These are phyloP conservation scores for Sclerotinia subarctica DNA, from an alignment of 2,329 filamentous ascomycete genomes.

Conservation along the genomic window DNA sequence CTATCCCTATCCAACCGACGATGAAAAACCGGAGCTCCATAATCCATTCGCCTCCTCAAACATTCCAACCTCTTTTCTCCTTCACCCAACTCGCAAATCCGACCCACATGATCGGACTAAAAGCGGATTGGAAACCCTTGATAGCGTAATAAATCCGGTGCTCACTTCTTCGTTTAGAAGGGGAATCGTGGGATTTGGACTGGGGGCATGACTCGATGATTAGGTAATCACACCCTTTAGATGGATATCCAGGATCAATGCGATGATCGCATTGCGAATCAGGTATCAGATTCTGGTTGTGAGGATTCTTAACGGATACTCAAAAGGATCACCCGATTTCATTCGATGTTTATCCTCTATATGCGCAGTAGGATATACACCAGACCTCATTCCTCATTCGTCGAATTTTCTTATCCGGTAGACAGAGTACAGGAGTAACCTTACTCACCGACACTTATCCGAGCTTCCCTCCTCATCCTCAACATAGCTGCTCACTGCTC, in stretches of 20 bases:
- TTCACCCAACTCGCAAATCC: not conserved
- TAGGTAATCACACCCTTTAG: not conserved
- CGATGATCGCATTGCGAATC: too few relatives aligned
- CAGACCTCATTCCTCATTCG: too few relatives aligned
- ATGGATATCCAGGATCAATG: too few relatives aligned
- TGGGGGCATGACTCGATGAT: constrained; percentile 3
- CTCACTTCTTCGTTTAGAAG: not conserved
- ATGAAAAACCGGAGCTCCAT: constrained; percentile 4
- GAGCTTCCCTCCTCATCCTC: not conserved
- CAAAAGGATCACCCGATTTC: too few relatives aligned
- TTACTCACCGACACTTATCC: constrained; percentile 10
- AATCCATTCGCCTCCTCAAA: not conserved
- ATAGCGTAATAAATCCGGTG: constrained; percentile 8
- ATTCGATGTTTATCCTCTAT: too few relatives aligned
- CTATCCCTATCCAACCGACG: not conserved
- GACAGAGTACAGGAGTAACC: too few relatives aligned
- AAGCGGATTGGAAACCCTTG: not conserved
- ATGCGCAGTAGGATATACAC: too few relatives aligned
- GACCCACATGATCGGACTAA: constrained; percentile 3
- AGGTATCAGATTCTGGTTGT: too few relatives aligned
- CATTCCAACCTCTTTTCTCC: not conserved
- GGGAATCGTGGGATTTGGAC: not conserved
- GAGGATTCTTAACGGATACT: too few relatives aligned
- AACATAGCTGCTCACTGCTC: too few relatives aligned
- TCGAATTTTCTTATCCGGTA: too few relatives aligned